Base-by-base conservation (phyloP, 345 rosid genomes). In the Mercurialis annua region DNA sequence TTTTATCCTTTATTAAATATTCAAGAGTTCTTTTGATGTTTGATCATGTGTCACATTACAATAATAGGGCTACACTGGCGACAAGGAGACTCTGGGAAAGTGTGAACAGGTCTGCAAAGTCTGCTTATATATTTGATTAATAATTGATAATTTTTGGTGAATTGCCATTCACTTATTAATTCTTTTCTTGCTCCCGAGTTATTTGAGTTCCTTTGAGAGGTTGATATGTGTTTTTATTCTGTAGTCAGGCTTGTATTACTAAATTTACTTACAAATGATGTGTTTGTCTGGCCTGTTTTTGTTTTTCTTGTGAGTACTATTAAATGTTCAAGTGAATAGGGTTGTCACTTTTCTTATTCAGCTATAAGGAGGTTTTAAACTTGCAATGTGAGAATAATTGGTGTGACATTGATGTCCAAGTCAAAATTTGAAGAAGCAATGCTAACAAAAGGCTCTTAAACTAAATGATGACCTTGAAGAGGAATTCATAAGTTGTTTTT, bases 91-190 rank as follows among this genome's bases (percentile, higher is more conserved):
- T 60, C 77, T 95, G 77, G 98, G 99, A 77, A 95, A 88, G 82
- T 95, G 98, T 79, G 99, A 95, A 74, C 98, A 89, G 98, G 99
- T 94, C 33, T 70, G 86, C 67, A 59, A 62, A 66, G 30, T 6
- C 50, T 72, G 52, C 38, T 49, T 34, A 40, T 34, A 30, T 47
- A 36, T 40, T 56, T 36, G 31, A 36, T 71, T 55, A 65, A 36
- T 24, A 54, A 18, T 30, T 62, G 27, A 3, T 65, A 17, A 33
- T 30, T 74, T 64, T 46, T 52, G 34, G 26, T 62, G 46, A 21
- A 62, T 20, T 56, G 23, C 21, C 21, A 20, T 38, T 38, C 36
- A 38, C 38, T 57, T 70, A 14, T 43, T 53, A 46, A 21, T 55
- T 59, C 30, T 36, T 10, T 55, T 59, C 24, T 46, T 62, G 30